Percentiles rank a stretch among this genome's conserved stretches.
phyloP scores from a whole-genome alignment of 2,329 filamentous ascomycete genomes.

The Clonostachys chloroleuca region DNA sequence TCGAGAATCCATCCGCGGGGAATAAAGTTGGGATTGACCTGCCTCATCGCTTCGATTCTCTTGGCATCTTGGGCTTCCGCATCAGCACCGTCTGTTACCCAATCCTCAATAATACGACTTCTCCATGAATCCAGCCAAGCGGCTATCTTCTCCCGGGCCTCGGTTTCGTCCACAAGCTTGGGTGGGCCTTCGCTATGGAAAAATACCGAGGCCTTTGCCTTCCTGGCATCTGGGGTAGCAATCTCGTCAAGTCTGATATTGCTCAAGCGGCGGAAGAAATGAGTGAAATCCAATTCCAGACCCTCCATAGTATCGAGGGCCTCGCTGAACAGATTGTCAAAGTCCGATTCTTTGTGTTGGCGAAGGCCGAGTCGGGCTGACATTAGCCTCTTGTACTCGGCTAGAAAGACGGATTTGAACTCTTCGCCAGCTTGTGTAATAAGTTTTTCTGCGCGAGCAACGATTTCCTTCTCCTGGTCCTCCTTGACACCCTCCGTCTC shows the following conservation, averaged over 20 bases:
- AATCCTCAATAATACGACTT: slow-evolving; percentile 68
- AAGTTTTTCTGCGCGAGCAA: slow-evolving; percentile 76
- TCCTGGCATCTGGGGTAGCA: slow-evolving; percentile 58
- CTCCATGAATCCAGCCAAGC: slow-evolving; percentile 83
- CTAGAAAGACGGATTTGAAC: slow-evolving; percentile 80
- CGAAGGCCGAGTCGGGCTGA: slow-evolving; percentile 72
- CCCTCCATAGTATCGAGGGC: slow-evolving; percentile 77
- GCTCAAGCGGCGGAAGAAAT: slow-evolving; percentile 82
- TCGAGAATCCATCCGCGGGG: slow-evolving; percentile 90
- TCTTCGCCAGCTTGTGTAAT: slow-evolving; percentile 81
- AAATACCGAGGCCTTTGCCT: slow-evolving; percentile 64
- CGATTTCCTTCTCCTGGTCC: slow-evolving; percentile 61
- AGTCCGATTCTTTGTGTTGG: slow-evolving; percentile 66
- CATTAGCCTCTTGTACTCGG: slow-evolving; percentile 89
- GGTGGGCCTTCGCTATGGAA: slow-evolving; percentile 72
- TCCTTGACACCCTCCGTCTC: slow-evolving; percentile 62
- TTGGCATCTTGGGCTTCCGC: slow-evolving; percentile 48
- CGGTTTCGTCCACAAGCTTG: slow-evolving; percentile 53
- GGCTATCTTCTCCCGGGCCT: slow-evolving; percentile 62
- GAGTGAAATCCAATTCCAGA: slow-evolving; percentile 86
- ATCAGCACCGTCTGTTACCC: slow-evolving; percentile 47
- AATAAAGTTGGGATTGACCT: slow-evolving; percentile 88
- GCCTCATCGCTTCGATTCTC: slow-evolving; percentile 71
- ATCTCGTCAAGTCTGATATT: slow-evolving; percentile 58
- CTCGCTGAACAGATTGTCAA: slow-evolving; percentile 76